Base-by-base conservation (phyloP, 2,329 filamentous ascomycete species). In the Orbilia brochopaga region DNA sequence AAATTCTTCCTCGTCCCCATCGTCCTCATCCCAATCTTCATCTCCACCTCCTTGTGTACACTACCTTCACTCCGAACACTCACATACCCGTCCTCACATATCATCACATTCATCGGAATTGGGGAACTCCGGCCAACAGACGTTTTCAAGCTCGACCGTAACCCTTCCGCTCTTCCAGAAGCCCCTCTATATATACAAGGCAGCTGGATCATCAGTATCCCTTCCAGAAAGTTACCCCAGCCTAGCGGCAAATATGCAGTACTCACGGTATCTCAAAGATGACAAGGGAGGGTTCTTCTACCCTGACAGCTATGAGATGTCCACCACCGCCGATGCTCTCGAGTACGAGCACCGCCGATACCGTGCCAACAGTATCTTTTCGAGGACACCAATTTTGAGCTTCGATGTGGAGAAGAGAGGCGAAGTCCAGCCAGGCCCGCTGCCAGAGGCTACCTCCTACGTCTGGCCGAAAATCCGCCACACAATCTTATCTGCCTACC, bases 391-490 rank as follows among this genome's bases (percentile, higher is more conserved):
- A 23, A 37, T 65, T 53, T 55, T 72, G 42, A 65, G 55, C 35
- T 72, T 60, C n/a, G 67, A 72, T 19, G 40, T 72, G 7, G 67
- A 65, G 42, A 64, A 61, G 24, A 48, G 48, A 10, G 67, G 67
- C 17, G 5, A 50, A 1, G n/a, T 72, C 10, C 50, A 52, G 21
- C 60, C 67, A 1, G 67, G 67, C 1, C 67, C 67, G 27, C 51
- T 72, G 2, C 67, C 67, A 23, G 55, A 65, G 11, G 10, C 35
- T 21, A 27, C 21, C 7, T 72, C 67, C 11, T 48, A 60, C 15
- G 17, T 65, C 1, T 65, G 67, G 56, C 44, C 67, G 90, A 89
- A 69, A 17, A 76, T 24, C 87, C 85, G 19, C 83, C 82, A 51
- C 83, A 78, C 27, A 13, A 46, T 73, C 15, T 30, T 74, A 13